These are phyloP conservation scores for Chondrus crispus DNA, from an alignment of 23 red algal genomes.

Conservation along the genomic window DNA sequence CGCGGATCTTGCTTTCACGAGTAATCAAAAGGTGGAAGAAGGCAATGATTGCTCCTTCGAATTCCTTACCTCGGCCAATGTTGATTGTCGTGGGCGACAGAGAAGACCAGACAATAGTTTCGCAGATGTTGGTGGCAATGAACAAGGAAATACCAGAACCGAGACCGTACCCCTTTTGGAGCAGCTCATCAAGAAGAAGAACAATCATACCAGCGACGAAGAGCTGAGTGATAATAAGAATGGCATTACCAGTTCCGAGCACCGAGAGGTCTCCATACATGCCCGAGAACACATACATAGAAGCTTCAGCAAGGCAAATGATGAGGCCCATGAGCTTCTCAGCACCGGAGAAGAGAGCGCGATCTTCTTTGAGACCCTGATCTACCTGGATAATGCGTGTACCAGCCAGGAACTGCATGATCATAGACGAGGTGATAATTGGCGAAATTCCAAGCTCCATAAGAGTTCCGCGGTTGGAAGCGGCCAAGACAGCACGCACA, in stretches of 20 bases:
- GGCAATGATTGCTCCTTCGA: constrained; percentile 97
- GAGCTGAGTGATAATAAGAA: constrained; percentile 92
- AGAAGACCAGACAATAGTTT: constrained; percentile 97
- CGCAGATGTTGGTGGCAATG: constrained; percentile 98
- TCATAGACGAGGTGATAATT: constrained; percentile 95
- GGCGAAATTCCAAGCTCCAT: constrained; percentile 99
- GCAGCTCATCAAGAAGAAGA: constrained; percentile 94
- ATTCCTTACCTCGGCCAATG: constrained; percentile 95
- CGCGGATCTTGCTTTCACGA: constrained; percentile 84
- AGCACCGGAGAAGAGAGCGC: constrained; percentile 88
- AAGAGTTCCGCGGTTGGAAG: constrained; percentile 92
- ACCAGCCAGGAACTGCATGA: constrained; percentile 97
- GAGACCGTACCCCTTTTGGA: constrained; percentile 98
- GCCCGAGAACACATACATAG: constrained; percentile 92
- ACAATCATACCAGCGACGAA: constrained; percentile 96
- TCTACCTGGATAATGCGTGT: constrained; percentile 95
- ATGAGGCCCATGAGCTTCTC: constrained; percentile 96
- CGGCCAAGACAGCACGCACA: constrained; percentile 90
- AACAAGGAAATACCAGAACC: constrained; percentile 97
- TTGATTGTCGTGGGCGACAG: constrained; percentile 96
- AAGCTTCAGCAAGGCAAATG: constrained; percentile 84
- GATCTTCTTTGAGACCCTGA: constrained; percentile 80
- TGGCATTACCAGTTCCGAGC: constrained; percentile 83
- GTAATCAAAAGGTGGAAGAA: constrained; percentile 96
- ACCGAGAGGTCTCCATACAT: constrained; percentile 93